These are phyloP conservation scores for Epicoccum nigrum DNA, from an alignment of 2,329 filamentous ascomycete genomes.

Conservation along the genomic window DNA sequence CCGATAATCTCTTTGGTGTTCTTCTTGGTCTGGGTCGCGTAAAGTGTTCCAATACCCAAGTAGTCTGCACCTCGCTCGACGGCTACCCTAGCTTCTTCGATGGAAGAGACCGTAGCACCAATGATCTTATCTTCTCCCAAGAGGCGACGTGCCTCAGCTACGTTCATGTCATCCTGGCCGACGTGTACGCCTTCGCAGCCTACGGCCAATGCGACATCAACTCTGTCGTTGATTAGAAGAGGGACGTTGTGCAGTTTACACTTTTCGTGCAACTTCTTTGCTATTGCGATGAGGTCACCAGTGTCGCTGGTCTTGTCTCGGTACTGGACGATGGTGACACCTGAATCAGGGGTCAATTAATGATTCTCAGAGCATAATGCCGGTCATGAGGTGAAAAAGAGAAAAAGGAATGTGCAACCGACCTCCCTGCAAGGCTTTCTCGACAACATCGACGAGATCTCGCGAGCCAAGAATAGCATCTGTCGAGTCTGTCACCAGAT, in stretches of 20 bases:
- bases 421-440: constrained; percentile 76
- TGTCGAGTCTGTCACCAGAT: constrained; percentile 94
- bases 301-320: constrained; percentile 86
- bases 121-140: constrained; percentile 82
- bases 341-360: constrained; percentile 39
- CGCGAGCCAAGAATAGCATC: constrained; percentile 75
- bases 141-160: constrained; percentile 70
- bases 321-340: constrained; percentile 84
- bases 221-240: constrained; percentile 88
- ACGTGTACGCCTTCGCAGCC: constrained; percentile 92
- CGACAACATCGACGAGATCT: constrained; percentile 75
- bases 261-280: constrained; percentile 71
- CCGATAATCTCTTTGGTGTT: constrained; percentile 85
- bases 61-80: constrained; percentile 83
- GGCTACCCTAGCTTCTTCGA: constrained; percentile 74
- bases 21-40: constrained; percentile 80
- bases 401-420: constrained; percentile 26
- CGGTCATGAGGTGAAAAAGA: neutral
- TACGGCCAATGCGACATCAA: constrained; percentile 85
- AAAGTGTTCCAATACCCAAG: constrained; percentile 88
- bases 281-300: constrained; percentile 71
- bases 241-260: constrained; percentile 73
- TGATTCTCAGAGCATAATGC: neutral
- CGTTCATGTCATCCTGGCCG: constrained; percentile 88
- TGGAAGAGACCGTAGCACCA: constrained; percentile 80